phyloP scores from a whole-genome alignment of 202 grass and related monocot genomes.

The Saccharum hybrid region DNA sequence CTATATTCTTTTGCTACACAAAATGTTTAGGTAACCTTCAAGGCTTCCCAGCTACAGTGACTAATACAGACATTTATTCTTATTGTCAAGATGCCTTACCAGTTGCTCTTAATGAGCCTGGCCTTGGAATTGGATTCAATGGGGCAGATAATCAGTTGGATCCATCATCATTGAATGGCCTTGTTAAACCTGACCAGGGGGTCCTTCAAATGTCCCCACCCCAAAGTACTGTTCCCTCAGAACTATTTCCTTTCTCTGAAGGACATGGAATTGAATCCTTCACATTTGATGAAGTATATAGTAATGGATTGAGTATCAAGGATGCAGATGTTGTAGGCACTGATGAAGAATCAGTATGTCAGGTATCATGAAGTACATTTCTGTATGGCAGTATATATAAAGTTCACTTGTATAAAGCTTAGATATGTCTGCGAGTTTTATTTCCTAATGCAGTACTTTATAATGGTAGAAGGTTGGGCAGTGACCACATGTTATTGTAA shows the following conservation, averaged over 20 bases:
- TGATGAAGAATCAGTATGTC: conserved; percentile 53
- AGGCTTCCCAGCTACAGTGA: conserved; percentile 45
- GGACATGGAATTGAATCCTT: conserved; percentile 56
- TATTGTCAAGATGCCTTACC: conserved; percentile 51
- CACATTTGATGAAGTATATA: conserved; percentile 68
- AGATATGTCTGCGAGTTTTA: conserved; percentile 1
- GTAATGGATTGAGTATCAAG: conserved; percentile 51
- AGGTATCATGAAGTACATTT: conserved; percentile 55
- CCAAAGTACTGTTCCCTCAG: conserved; percentile 40
- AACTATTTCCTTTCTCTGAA: conserved; percentile 49
- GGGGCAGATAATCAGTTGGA: conserved; percentile 47
- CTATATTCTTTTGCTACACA: conserved; percentile 34
- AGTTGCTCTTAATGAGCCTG: conserved; percentile 43
- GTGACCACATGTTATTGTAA: background rate
- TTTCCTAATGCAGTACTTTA: background rate
- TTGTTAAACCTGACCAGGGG: conserved; percentile 42
- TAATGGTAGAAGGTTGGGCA: background rate
- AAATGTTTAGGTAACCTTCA: conserved; percentile 53
- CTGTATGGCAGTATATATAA: conserved; percentile 17
- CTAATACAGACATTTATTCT: conserved; percentile 49
- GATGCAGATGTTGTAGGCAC: conserved; percentile 40
- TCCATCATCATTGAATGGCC: conserved; percentile 50
- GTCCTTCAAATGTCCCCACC: conserved; percentile 40
- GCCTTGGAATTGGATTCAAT: conserved; percentile 46
- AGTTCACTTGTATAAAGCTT: background rate